Evolutionary conservation across 768 basidiomycete genomes (phyloP), one percentile per base, ranked within the genome.

Genomic region (Leucocoprinus leucothites): DNA sequence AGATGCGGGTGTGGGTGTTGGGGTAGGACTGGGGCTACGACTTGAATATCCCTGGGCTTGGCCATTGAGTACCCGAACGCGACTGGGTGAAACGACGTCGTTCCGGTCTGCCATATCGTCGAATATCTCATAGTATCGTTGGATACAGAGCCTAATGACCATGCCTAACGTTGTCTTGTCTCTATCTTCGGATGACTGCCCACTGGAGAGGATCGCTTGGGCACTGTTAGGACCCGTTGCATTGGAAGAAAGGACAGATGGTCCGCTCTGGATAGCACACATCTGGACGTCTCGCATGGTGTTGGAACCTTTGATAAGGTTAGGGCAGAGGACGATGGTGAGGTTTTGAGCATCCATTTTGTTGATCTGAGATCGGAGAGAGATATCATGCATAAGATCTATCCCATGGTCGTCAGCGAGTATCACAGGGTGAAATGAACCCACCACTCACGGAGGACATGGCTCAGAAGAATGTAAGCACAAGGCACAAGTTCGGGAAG

Each of bases 261-360:
- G 77, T 0, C 74, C 76, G 5, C 78, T 77, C 0, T 83, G 77
- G 22, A 91, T 76, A 14, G 74, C 70, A 62, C 87, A 91, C 78
- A 93, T 86, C 75, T 78, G 73, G 48, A 91, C 86, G 63, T 93
- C 91, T 25, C 78, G 79, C 51, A 82, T 69, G 14, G 86, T 84
- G 61, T 81, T 91, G 5, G 82, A 66, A 57, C 89, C 74, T 56
- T 83, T 83, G 54, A 92, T 80, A 45, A 94, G 82, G 61, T 93
- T 94, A 6, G 92, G 92, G 53, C 78, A 81, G 34, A 94, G 71
- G 13, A 92, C 89, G 53, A 94, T 75, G 9, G 91, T 78, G 40
- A 94, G 84, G 63, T 94, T 94, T 58, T 85, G 79, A 9, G 90
- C 87, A 61, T 89, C 86, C 92, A 94, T 94, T 34, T 80, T 76